Percentiles rank a stretch among this genome's conserved stretches.
phyloP scores from a whole-genome alignment of 805 yeast species.

The Kodamaea jinghongensis region DNA sequence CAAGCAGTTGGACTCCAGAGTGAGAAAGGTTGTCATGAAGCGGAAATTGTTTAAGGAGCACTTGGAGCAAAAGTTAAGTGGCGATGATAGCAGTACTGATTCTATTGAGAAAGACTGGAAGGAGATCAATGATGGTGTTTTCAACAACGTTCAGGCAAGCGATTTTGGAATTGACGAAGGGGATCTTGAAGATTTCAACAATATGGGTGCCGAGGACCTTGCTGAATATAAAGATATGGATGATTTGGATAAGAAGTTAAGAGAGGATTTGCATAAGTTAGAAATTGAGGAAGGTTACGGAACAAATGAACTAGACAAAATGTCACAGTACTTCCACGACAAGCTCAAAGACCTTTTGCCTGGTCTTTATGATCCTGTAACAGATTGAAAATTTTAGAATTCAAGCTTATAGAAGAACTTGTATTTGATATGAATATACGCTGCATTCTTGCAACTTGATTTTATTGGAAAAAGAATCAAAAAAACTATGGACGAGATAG shows the following conservation, averaged over 20 bases:
- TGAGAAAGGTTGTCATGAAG: constrained; percentile 35
- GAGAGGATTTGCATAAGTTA: constrained; percentile 13
- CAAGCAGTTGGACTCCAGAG: constrained; percentile 39
- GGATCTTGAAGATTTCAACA: constrained; percentile 46
- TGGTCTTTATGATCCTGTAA: too few species aligned
- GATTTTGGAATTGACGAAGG: constrained; percentile 39
- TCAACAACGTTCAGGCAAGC: constrained; percentile 21
- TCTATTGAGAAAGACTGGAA: constrained; percentile 43
- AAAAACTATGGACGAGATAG: constrained; percentile 62
- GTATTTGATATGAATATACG: too few species aligned
- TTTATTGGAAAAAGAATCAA: constrained; percentile 2
- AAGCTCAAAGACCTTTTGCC: constrained; percentile 9
- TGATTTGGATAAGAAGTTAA: constrained; percentile 20
- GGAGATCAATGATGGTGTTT: constrained; percentile 34
- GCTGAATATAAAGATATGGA: constrained; percentile 9
- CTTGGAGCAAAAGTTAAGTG: constrained; percentile 21
- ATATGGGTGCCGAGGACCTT: constrained; percentile 19
- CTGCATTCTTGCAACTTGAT: too few species aligned
- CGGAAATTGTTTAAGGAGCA: constrained; percentile 37
- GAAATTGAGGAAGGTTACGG: constrained; percentile 17
- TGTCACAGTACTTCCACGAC: constrained; percentile 15
- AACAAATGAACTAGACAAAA: constrained; percentile 32
- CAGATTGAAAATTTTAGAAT: too few species aligned
- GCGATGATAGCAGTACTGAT: constrained; percentile 21
- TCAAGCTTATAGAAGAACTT: too few species aligned